A percentile compares a stretch with the other conserved stretches of the same genome.
Evolutionary conservation across 208 protist genomes (phyloP).

Genomic region (Trichomonas tenax): DNA sequence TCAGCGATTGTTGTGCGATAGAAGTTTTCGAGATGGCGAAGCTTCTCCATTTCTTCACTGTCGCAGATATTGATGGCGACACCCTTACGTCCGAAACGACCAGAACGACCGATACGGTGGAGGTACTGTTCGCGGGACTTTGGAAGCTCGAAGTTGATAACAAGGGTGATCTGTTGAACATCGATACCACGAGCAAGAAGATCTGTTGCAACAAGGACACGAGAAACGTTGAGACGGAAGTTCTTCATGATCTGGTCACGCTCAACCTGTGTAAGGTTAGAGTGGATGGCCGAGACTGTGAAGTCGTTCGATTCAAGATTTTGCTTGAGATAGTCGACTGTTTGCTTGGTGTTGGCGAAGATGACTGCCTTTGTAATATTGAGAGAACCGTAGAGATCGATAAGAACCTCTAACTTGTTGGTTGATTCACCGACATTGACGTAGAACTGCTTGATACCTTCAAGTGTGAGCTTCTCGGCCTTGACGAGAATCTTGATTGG

Average conservation of each 20-base stretch:
- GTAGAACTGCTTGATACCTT: conserved; percentile 98
- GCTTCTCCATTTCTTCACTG: conserved; percentile 28
- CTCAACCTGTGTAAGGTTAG: conserved; percentile 86
- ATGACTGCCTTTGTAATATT: conserved; percentile 71
- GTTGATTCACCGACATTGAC: conserved; percentile 74
- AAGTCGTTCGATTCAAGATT: conserved; percentile 67
- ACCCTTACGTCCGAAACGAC: conserved; percentile 65
- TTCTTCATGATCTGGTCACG: conserved; percentile 90
- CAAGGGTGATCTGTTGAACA: conserved; percentile 84
- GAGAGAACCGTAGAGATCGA: conserved; percentile 66
- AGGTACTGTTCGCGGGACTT: conserved; percentile 50
- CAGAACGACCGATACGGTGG: conserved; percentile 50
- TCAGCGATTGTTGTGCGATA: conserved; percentile 97
- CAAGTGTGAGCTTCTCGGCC: conserved; percentile 90
- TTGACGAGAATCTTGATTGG: conserved; percentile 90
- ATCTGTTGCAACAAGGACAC: conserved; percentile 97
- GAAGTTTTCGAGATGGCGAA: conserved; percentile 91
- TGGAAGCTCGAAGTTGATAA: conserved; percentile 94
- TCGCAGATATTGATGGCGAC: neutral
- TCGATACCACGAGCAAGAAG: conserved; percentile 61
- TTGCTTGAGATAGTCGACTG: conserved; percentile 82
- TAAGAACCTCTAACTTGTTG: conserved; percentile 92
- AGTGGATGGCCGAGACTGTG: conserved; percentile 85
- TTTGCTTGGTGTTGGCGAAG: conserved; percentile 94
- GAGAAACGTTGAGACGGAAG: conserved; percentile 76